These are phyloP conservation scores for Pseudohyphozyma bogoriensis DNA, from an alignment of 768 basidiomycete genomes.

Conservation along the genomic window DNA sequence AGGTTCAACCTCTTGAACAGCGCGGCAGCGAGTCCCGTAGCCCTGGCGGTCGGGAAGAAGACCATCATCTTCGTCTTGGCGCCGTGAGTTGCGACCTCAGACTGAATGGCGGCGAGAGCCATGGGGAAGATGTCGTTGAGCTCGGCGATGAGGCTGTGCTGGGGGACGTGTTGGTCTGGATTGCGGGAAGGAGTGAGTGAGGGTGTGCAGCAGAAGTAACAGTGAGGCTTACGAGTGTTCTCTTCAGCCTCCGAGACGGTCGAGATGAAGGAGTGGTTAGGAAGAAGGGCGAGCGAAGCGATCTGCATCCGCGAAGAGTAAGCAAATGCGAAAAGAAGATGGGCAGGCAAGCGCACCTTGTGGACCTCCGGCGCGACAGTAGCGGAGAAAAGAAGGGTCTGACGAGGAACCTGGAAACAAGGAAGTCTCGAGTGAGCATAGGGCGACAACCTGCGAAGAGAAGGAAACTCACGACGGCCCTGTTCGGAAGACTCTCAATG, in stretches of 20 bases:
- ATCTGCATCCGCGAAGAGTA: slow-evolving; percentile 35
- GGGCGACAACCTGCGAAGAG: too few relatives aligned
- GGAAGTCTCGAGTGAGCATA: too few relatives aligned
- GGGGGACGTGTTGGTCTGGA: slow-evolving; percentile 55
- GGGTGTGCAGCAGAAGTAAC: too few relatives aligned
- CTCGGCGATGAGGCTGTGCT: slow-evolving; percentile 34
- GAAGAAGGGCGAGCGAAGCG: slow-evolving; percentile 37
- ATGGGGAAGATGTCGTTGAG: slow-evolving; percentile 44
- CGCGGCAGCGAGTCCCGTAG: slow-evolving; percentile 44
- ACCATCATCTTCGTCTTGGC: slow-evolving; percentile 45
- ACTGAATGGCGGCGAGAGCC: slow-evolving; percentile 40
- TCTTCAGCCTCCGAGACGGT: slow-evolving; percentile 51
- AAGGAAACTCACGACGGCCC: too few relatives aligned
- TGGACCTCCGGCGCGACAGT: slow-evolving; percentile 42
- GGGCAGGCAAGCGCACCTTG: slow-evolving; percentile 20
- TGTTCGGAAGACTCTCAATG: slow-evolving; percentile 20
- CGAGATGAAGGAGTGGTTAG: slow-evolving; percentile 44
- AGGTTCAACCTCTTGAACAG: slow-evolving; percentile 33
- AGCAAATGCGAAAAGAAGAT: slow-evolving; percentile 1
- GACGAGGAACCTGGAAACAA: slow-evolving; percentile 32
- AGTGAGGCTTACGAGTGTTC: slow-evolving; percentile 53
- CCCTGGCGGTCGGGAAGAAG: slow-evolving; percentile 58
- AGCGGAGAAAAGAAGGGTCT: slow-evolving; percentile 43
- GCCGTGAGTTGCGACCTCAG: slow-evolving; percentile 35
- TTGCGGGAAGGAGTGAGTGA: too few relatives aligned